Conservation (phyloP, 2,329 filamentous ascomycete genomes). For the Ceratocystis cacaofunesta region DNA sequence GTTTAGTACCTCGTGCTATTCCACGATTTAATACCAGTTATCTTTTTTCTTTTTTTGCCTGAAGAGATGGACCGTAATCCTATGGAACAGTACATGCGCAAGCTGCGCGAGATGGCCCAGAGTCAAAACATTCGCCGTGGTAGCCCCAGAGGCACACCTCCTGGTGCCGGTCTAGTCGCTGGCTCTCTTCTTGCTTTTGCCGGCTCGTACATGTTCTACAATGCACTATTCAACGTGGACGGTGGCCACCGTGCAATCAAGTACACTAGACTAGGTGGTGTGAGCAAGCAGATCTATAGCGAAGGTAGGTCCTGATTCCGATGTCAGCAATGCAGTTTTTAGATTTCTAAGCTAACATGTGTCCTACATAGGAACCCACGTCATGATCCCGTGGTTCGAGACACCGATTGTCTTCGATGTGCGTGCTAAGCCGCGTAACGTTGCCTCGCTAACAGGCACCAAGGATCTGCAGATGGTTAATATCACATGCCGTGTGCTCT, state of each 20-base stretch:
- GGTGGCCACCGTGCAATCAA: constrained; percentile 99
- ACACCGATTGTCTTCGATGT: constrained; percentile 95
- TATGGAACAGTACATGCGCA: constrained; percentile 37
- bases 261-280: constrained; percentile 82
- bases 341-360: constrained; percentile 16
- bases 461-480: constrained; percentile 99
- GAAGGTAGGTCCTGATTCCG: constrained; percentile 50
- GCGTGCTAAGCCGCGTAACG: constrained; percentile 90
- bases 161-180: constrained; percentile 28
- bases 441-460: constrained; percentile 91
- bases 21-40: not conserved
- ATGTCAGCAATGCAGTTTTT: not conserved
- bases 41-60: not conserved
- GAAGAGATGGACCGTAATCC: constrained; percentile 23
- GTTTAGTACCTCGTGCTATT: not conserved
- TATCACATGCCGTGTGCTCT: constrained; percentile 98
- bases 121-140: constrained; percentile 28
- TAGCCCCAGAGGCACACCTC: constrained; percentile 28
- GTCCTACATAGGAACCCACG: constrained; percentile 59
- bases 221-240: constrained; percentile 69
- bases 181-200: constrained; percentile 31
- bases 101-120: constrained; percentile 35
- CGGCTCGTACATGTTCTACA: constrained; percentile 38
- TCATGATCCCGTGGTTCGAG: constrained; percentile 93
- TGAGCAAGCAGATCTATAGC: constrained; percentile 87